Evolutionary conservation across 768 basidiomycete genomes (phyloP).

Genomic region (Kwoniella heveanensis): DNA sequence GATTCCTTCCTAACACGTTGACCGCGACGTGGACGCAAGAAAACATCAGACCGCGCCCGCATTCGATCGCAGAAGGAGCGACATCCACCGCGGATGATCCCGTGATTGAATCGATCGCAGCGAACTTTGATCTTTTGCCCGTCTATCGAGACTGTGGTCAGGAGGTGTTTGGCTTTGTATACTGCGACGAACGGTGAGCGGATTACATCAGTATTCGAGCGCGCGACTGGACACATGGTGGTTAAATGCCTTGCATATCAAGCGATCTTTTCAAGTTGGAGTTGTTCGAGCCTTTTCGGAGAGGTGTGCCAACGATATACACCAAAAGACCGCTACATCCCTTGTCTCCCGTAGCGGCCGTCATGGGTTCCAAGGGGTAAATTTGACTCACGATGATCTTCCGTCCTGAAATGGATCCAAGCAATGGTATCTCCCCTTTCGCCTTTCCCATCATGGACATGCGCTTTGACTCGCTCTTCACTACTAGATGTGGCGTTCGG

Average conservation of each 20-base stretch:
- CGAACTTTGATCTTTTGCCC: conserved; percentile 4
- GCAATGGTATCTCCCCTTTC: conserved; percentile 19
- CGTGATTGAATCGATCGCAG: conserved; percentile 15
- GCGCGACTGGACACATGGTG: too few relatives aligned
- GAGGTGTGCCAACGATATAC: too few relatives aligned
- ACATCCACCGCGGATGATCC: background rate
- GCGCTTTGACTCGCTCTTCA: background rate
- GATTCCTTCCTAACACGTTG: background rate
- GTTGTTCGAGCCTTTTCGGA: too few relatives aligned
- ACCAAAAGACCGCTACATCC: too few relatives aligned
- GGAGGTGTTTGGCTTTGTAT: conserved; percentile 16
- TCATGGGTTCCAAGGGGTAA: too few relatives aligned
- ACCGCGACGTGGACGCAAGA: too few relatives aligned
- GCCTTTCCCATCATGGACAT: background rate
- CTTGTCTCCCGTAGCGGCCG: too few relatives aligned
- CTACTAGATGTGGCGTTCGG: too few relatives aligned
- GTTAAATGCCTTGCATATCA: too few relatives aligned
- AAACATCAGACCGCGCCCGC: background rate
- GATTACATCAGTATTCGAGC: too few relatives aligned
- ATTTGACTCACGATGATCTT: conserved; percentile 26
- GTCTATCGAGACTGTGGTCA: conserved; percentile 20
- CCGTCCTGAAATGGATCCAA: conserved; percentile 23
- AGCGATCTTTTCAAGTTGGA: too few relatives aligned
- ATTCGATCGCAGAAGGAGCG: background rate
- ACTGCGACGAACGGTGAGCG: too few relatives aligned